Conservation (phyloP, 2,329 filamentous ascomycete species). For the Berkeleyomyces rouxiae region DNA sequence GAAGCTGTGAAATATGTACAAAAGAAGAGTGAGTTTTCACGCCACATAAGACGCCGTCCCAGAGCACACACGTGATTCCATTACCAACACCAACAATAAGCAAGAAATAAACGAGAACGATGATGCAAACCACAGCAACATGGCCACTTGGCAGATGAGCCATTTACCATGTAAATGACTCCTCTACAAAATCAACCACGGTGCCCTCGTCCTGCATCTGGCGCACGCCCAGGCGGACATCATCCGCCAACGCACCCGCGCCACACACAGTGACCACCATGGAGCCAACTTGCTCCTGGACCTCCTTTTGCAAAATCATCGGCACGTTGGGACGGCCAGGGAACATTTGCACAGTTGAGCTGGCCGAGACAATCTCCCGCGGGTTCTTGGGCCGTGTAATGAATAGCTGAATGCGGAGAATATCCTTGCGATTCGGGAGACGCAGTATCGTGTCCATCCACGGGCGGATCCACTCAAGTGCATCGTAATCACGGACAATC, state of each 20-base stretch:
- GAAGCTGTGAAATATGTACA: neutral
- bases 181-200: constrained; percentile 60
- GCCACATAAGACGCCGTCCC: neutral
- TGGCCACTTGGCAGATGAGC: neutral
- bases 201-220: constrained; percentile 40
- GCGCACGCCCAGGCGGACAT: constrained; percentile 53
- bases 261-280: constrained; percentile 78
- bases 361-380: constrained; percentile 63
- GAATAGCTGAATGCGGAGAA: constrained; percentile 76
- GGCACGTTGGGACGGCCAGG: constrained; percentile 74
- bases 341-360: constrained; percentile 75
- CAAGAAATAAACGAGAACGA: neutral
- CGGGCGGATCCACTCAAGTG: constrained; percentile 82
- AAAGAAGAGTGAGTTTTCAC: neutral
- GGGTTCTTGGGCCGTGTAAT: constrained; percentile 74
- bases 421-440: constrained; percentile 64
- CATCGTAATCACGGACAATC: constrained; percentile 79
- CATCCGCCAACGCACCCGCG: constrained; percentile 57
- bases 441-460: constrained; percentile 63
- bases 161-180: constrained; percentile 51
- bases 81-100: neutral
- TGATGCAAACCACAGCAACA: neutral
- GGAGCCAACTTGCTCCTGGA: constrained; percentile 65
- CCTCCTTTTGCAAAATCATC: constrained; percentile 65
- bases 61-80: neutral